A percentile compares a stretch with the other conserved stretches of the same genome.
Conservation (phyloP, 225 moss, liverwort and hornwort genomes). For the Pseudisothecium myosuroides region DNA sequence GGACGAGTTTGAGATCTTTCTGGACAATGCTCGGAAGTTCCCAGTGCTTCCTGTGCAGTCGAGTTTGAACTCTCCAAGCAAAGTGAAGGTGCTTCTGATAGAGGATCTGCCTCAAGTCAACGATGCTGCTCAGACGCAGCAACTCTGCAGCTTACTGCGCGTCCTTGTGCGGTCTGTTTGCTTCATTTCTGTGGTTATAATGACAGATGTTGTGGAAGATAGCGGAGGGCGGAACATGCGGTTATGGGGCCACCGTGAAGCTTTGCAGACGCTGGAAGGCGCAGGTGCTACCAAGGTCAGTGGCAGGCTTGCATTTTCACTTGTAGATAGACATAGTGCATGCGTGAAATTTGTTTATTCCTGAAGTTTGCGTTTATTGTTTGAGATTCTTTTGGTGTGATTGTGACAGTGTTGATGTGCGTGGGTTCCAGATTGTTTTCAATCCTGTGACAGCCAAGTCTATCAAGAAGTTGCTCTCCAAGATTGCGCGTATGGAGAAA, state of each 20-base stretch:
- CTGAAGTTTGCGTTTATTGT: not conserved
- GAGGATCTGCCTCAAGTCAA: slow-evolving; percentile 77
- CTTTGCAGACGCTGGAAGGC: slow-evolving; percentile 48
- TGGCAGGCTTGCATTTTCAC: not conserved
- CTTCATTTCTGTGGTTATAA: slow-evolving; percentile 59
- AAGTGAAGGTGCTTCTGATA: slow-evolving; percentile 58
- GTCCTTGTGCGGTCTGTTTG: slow-evolving; percentile 35
- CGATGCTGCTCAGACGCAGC: slow-evolving; percentile 35
- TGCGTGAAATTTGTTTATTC: not conserved
- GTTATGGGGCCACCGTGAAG: slow-evolving; percentile 30
- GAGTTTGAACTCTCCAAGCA: not conserved
- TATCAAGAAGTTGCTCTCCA: slow-evolving; percentile 60
- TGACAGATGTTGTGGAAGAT: slow-evolving; percentile 60
- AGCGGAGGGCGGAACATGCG: slow-evolving; percentile 23
- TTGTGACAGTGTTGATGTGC: not conserved
- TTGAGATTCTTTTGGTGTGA: not conserved
- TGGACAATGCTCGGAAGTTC: slow-evolving; percentile 70
- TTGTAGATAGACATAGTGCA: not conserved
- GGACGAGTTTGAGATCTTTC: slow-evolving; percentile 75
- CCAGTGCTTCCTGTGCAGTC: slow-evolving; percentile 37
- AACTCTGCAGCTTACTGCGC: slow-evolving; percentile 32
- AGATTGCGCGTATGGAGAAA: slow-evolving; percentile 46
- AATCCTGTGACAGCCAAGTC: slow-evolving; percentile 75
- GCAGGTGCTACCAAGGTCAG: slow-evolving; percentile 78
- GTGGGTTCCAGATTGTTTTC: slow-evolving; percentile 60